These are phyloP conservation scores for Podila minutissima DNA, from an alignment of 192 early-diverging fungal species.

Conservation along the genomic window DNA sequence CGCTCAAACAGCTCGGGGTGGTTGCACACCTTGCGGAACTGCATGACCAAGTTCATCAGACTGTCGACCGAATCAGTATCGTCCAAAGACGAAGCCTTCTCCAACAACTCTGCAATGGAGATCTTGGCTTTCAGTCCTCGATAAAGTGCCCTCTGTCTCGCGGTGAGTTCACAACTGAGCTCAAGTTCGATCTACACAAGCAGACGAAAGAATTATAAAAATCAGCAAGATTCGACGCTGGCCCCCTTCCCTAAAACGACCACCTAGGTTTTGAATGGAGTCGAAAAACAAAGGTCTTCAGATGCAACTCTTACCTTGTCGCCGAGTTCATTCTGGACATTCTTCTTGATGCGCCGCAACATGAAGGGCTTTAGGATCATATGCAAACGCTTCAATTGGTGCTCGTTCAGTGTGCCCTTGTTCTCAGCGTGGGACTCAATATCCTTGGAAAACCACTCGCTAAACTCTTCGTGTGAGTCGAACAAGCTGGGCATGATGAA, in stretches of 20 bases:
- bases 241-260: not conserved
- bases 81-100: slow-evolving; percentile 71
- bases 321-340: slow-evolving; percentile 90
- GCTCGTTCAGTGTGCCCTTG: slow-evolving; percentile 80
- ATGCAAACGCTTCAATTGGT: slow-evolving; percentile 85
- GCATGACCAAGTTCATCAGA: slow-evolving; percentile 94
- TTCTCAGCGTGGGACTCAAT: slow-evolving; percentile 93
- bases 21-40: slow-evolving; percentile 91
- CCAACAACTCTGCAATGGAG: slow-evolving; percentile 78
- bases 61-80: slow-evolving; percentile 81
- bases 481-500: slow-evolving; percentile 97
- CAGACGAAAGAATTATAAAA: not conserved
- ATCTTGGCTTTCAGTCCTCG: slow-evolving; percentile 81
- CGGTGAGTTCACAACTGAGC: slow-evolving; percentile 81
- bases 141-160: slow-evolving; percentile 78
- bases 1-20: slow-evolving; percentile 91
- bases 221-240: not conserved
- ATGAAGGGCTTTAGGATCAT: slow-evolving; percentile 96
- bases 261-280: not conserved
- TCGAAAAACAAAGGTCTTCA: not conserved
- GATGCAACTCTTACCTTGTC: slow-evolving; percentile 69
- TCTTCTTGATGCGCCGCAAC: slow-evolving; percentile 89
- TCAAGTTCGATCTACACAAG: slow-evolving; percentile 77
- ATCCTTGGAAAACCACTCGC: slow-evolving; percentile 94
- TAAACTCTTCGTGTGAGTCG: slow-evolving; percentile 93